Percentiles rank a stretch among this genome's conserved stretches.
Evolutionary conservation across 164 flowering plant genomes (phyloP).

Genomic region (Warburgia ugandensis): DNA sequence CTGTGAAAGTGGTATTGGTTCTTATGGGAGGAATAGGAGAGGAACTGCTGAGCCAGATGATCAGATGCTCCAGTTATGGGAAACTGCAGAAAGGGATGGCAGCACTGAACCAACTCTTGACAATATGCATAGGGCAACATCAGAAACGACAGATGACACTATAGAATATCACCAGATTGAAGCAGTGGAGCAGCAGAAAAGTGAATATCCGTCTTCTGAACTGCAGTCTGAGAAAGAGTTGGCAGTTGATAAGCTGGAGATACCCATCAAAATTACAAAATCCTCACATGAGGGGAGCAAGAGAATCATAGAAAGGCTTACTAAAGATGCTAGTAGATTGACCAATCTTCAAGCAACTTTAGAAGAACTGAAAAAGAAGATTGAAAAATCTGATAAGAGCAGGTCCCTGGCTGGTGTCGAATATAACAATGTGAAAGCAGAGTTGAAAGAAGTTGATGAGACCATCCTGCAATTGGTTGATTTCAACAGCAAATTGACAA

Average conservation of each 20-base stretch:
- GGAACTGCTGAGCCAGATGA: constrained; percentile 31
- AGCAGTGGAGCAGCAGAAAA: constrained; percentile 16
- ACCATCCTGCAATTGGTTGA: constrained; percentile 50
- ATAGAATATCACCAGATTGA: constrained; percentile 14
- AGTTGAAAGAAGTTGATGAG: constrained; percentile 61
- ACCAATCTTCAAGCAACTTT: constrained; percentile 66
- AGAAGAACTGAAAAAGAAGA: constrained; percentile 62
- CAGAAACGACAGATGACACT: constrained; percentile 11
- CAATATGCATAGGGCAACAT: constrained; percentile 13
- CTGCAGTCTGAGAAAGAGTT: constrained; percentile 48
- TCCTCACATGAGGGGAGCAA: constrained; percentile 37
- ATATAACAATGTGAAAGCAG: constrained; percentile 46
- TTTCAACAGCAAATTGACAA: constrained; percentile 42
- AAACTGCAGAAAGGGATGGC: constrained; percentile 38
- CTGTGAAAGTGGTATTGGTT: constrained; percentile 9
- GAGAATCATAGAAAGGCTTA: constrained; percentile 65
- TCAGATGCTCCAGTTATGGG: constrained; percentile 69
- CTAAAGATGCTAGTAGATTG: constrained; percentile 66
- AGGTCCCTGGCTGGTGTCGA: constrained; percentile 46
- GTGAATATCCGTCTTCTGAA: constrained; percentile 28
- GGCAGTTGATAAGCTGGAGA: constrained; percentile 63
- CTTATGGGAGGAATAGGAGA: constrained; percentile 15
- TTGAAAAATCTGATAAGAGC: constrained; percentile 46
- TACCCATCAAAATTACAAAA: constrained; percentile 34
- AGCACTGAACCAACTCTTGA: constrained; percentile 8